These are phyloP conservation scores for Skeletonema costatum DNA, from an alignment of 108 stramenopile species.

Conservation along the genomic window DNA sequence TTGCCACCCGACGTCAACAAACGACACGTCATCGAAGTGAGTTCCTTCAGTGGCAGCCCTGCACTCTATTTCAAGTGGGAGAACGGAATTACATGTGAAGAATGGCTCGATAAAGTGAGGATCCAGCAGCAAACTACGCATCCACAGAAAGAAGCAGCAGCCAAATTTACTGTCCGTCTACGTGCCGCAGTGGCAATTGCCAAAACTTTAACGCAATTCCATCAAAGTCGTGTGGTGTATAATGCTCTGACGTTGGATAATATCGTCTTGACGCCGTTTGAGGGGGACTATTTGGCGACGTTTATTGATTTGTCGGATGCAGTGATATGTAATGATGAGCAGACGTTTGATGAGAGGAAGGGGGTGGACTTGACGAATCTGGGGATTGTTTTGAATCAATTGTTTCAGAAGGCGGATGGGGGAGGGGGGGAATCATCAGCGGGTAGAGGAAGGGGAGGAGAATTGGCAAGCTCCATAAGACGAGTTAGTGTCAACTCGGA, in stretches of 20 bases:
- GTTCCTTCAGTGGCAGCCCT: slow-evolving; percentile 5
- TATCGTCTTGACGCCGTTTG: slow-evolving; percentile 4
- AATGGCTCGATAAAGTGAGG: slow-evolving; percentile 10
- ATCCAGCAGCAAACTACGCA: not conserved
- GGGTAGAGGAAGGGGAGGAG: not conserved
- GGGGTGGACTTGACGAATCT: not conserved
- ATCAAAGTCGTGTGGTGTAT: not conserved
- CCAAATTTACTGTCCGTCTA: not conserved
- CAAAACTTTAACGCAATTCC: slow-evolving; percentile 6
- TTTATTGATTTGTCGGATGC: slow-evolving; percentile 28
- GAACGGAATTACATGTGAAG: slow-evolving; percentile 18
- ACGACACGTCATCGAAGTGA: not conserved
- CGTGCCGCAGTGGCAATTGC: slow-evolving; percentile 8
- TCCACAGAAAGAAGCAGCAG: not conserved
- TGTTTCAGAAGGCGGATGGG: slow-evolving; percentile 9
- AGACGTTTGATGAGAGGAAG: not conserved
- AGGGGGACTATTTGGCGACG: slow-evolving; percentile 29
- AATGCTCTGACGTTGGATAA: not conserved
- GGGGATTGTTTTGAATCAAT: slow-evolving; percentile 17
- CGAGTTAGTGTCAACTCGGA: no score
- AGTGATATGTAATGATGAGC: slow-evolving; percentile 8
- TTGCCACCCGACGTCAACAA: not conserved
- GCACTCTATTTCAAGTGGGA: slow-evolving; percentile 25
- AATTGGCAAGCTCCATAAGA: no score
- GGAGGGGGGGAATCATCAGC: no score